phyloP scores from a whole-genome alignment of 2,329 filamentous ascomycete genomes.

The Aureobasidium vineae region DNA sequence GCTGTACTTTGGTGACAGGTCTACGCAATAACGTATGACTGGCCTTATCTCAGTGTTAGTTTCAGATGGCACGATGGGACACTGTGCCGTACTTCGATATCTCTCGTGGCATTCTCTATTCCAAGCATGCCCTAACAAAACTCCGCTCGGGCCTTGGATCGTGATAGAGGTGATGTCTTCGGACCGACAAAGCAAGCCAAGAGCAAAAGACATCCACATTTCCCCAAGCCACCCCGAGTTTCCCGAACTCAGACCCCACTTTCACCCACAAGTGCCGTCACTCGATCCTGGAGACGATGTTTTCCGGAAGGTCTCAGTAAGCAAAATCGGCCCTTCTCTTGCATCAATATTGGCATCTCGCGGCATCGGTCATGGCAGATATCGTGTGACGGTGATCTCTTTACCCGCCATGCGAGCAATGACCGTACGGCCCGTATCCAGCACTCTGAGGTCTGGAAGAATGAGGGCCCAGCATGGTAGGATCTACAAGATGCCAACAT shows the following conservation, averaged over 20 bases:
- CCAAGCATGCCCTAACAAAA: background rate
- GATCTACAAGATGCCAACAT: slow-evolving; percentile 11
- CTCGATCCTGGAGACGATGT: background rate
- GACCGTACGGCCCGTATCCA: background rate
- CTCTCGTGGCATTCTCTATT: background rate
- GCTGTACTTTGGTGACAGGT: background rate
- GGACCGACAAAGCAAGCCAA: slow-evolving; percentile 5
- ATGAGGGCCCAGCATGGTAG: slow-evolving; percentile 5
- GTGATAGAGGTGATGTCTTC: background rate
- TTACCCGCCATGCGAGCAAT: background rate
- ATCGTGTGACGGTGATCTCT: background rate
- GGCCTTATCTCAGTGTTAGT: background rate
- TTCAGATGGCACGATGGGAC: background rate
- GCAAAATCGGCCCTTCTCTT: slow-evolving; percentile 21
- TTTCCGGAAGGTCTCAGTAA: background rate
- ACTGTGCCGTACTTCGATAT: background rate
- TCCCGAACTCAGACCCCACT: slow-evolving; percentile 1
- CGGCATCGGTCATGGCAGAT: background rate
- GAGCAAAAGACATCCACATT: background rate
- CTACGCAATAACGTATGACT: background rate
- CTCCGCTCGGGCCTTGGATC: background rate
- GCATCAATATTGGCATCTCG: slow-evolving; percentile 12
- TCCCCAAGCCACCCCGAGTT: background rate
- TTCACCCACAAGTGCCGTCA: background rate
- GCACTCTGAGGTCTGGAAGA: background rate